Evolutionary conservation across 345 rosid species (phyloP).

Genomic region (Aurinia saxatilis): DNA sequence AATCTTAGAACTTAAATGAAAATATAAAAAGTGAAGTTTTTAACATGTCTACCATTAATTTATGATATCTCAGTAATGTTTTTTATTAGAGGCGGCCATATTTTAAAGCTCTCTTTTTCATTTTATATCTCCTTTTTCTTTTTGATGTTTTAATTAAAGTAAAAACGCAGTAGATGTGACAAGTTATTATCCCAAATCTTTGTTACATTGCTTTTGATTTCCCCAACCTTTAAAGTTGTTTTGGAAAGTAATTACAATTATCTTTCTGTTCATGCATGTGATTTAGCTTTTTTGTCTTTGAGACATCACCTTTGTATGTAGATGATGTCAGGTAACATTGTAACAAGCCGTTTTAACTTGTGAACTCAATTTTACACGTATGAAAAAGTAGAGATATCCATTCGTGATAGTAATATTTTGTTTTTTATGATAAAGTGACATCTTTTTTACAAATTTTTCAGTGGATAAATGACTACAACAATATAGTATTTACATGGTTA

Average conservation of each 20-base stretch:
- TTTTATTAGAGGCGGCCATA: conserved; percentile 14
- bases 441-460: neutral
- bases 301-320: conserved; percentile 16
- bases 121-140: neutral
- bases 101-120: neutral
- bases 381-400: neutral
- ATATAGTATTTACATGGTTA: too few relatives aligned
- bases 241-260: conserved; percentile 12
- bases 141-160: neutral
- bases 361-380: neutral
- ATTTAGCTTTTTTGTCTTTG: conserved; percentile 6
- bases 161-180: neutral
- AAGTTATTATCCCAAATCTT: conserved; percentile 21
- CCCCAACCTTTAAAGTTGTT: conserved; percentile 13
- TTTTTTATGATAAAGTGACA: neutral
- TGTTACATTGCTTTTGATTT: conserved; percentile 1
- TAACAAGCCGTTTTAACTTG: neutral
- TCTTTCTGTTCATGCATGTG: conserved; percentile 14
- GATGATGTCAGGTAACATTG: conserved; percentile 15
- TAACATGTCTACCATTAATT: too few relatives aligned
- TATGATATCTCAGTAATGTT: conserved; percentile 2
- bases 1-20: too few relatives aligned
- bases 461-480: neutral
- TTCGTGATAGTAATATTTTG: neutral
- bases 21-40: too few relatives aligned